Percentiles rank a stretch among this genome's conserved stretches.
phyloP scores from a whole-genome alignment of 208 protist genomes.

The Acanthamoeba triangularis region DNA sequence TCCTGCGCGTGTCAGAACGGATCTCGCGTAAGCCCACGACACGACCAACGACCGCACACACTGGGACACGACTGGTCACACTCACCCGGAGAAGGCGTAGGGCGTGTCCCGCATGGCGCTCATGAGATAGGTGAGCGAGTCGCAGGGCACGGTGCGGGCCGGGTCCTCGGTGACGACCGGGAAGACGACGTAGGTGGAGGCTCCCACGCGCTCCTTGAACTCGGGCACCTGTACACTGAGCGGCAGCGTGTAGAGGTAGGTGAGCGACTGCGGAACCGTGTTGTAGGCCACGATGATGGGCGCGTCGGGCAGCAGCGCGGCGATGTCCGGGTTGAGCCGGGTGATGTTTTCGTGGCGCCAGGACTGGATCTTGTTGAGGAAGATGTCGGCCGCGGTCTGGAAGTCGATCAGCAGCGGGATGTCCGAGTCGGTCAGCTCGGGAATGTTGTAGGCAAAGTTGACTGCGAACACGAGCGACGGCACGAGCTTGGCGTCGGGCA shows the following conservation, averaged over 20 bases:
- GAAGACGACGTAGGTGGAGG: neutral
- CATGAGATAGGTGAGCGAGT: neutral
- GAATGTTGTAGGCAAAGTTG: slow-evolving; percentile 41
- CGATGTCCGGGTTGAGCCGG: slow-evolving; percentile 10
- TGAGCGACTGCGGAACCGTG: slow-evolving; percentile 27
- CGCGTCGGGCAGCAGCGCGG: neutral
- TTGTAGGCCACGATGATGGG: slow-evolving; percentile 68
- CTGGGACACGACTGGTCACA: neutral
- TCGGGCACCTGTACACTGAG: neutral
- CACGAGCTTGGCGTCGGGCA: slow-evolving; percentile 5
- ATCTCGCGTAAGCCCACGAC: neutral
- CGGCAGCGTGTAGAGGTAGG: neutral
- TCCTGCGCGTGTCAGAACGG: neutral
- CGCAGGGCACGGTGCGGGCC: neutral
- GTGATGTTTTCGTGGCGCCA: slow-evolving; percentile 44
- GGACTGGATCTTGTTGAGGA: slow-evolving; percentile 62
- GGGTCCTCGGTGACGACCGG: slow-evolving; percentile 5
- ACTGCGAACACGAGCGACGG: neutral
- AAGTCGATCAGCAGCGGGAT: slow-evolving; percentile 45
- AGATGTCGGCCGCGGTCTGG: slow-evolving; percentile 50
- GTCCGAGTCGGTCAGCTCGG: neutral
- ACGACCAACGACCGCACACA: no score
- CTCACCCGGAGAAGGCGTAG: slow-evolving; percentile 24
- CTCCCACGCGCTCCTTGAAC: neutral
- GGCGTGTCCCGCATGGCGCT: neutral